Base-by-base conservation (phyloP, 805 yeast genomes). In the Ogataea nitratoaversa region DNA sequence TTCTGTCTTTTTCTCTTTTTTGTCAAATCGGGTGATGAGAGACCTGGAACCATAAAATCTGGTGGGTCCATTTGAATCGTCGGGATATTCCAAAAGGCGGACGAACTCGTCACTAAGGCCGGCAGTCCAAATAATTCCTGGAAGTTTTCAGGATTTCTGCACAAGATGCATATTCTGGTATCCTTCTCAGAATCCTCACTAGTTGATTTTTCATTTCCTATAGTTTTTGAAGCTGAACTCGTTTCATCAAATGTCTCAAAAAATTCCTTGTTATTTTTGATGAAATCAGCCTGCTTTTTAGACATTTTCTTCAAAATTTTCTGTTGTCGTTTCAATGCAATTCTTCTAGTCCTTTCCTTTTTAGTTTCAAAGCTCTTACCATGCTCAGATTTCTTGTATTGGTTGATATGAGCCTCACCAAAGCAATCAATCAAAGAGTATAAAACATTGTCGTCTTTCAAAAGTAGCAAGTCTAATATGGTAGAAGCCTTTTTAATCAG, bases 231-330 rank as follows among this genome's bases (percentile, higher is more conserved):
- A 30, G 24, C 30, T 41, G 52, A n/a, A 34, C 32, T 28, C 20
- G 38, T 17, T 30, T 33, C 32, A 34, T 37, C 29, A 14, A 16
- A n/a, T 20, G 37, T 47, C n/a, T 46, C 43, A 25, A 61, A 52
- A 33, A 41, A 52, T 3, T 36, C 58, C 34, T 62, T 53, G 44
- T 74, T 72, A 19, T 68, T 60, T 24, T 54, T 62, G 46, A 71
- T 56, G 38, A 76, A 77, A 32, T 61, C 57, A 19, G 61, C 56
- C 40, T 78, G 66, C 48, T 75, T 79, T 41, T 70, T 79, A 18
- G 76, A 74, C 68, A 84, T 78, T 52, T 75, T 81, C 20, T 70
- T 72, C 69, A 82, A 55, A 8, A 84, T 70, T 49, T 73, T 81
- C 32, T 73, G 74, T 53, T 78, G 84, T 40, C 87, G 70, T 45